Percentiles rank a stretch among this genome's conserved stretches.
phyloP scores from a whole-genome alignment of 345 rosid genomes.

The Boechera retrofracta region DNA sequence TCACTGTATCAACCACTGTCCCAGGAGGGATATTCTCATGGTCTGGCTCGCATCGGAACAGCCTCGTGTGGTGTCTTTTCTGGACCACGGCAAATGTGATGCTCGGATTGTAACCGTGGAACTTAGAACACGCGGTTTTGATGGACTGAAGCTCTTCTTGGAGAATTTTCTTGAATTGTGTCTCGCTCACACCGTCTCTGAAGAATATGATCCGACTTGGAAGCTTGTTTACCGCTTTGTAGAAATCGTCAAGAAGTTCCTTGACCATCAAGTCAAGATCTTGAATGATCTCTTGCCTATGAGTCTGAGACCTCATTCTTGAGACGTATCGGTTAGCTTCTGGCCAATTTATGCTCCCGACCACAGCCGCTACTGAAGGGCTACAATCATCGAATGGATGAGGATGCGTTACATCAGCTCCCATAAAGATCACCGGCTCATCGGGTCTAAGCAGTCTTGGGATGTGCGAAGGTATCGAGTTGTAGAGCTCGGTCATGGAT shows the following conservation, averaged over 20 bases:
- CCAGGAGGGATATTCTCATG: constrained; percentile 88
- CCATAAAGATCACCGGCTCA: constrained; percentile 97
- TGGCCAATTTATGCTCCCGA: constrained; percentile 99
- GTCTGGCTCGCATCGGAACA: constrained; percentile 65
- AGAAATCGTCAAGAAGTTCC: constrained; percentile 81
- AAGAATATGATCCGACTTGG: constrained; percentile 90
- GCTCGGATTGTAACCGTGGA: constrained; percentile 65
- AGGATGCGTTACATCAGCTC: constrained; percentile 98
- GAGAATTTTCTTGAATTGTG: constrained; percentile 83
- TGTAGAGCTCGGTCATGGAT: constrained; percentile 81
- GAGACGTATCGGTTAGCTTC: constrained; percentile 89
- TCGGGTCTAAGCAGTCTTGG: constrained; percentile 68
- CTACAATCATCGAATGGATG: constrained; percentile 94
- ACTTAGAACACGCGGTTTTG: constrained; percentile 65
- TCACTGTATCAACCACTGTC: constrained; percentile 88
- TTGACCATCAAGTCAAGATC: constrained; percentile 85
- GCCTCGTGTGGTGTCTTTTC: constrained; percentile 90
- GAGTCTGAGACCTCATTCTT: constrained; percentile 96
- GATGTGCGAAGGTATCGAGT: constrained; percentile 77
- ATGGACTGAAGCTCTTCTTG: constrained; percentile 79
- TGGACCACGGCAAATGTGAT: constrained; percentile 90
- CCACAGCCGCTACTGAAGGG: constrained; percentile 97
- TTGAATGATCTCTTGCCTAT: constrained; percentile 86
- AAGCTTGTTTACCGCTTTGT: constrained; percentile 62
- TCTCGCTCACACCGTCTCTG: constrained; percentile 94